Evolutionary conservation across 2,329 filamentous ascomycete genomes (phyloP).

Genomic region (Aspergillus neotritici): DNA sequence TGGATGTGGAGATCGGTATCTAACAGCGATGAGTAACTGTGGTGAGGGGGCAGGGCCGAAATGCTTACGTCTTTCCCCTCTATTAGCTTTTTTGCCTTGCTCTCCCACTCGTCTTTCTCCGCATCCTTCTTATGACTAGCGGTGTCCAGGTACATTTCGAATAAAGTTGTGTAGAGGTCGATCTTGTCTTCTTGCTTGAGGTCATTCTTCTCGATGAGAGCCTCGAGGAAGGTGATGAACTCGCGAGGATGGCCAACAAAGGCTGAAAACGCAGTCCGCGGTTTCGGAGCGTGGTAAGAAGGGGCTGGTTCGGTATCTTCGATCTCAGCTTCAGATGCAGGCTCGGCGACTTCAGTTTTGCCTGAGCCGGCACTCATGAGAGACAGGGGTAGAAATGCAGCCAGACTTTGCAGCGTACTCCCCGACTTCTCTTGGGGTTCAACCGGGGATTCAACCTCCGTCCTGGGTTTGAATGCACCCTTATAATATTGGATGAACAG

Average conservation of each 20-base stretch:
- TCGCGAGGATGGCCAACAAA: constrained; percentile 92
- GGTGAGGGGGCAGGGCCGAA: background rate
- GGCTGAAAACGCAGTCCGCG: constrained; percentile 85
- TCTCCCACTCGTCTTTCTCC: constrained; percentile 76
- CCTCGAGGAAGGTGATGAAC: constrained; percentile 89
- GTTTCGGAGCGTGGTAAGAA: constrained; percentile 73
- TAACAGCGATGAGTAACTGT: constrained; percentile 21
- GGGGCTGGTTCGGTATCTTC: constrained; percentile 36
- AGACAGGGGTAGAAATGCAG: constrained; percentile 74
- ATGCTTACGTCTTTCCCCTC: constrained; percentile 62
- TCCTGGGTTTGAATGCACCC: constrained; percentile 66
- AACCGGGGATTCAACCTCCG: constrained; percentile 54
- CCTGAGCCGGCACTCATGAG: constrained; percentile 66
- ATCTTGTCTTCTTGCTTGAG: constrained; percentile 69
- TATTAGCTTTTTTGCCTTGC: constrained; percentile 83
- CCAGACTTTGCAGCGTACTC: constrained; percentile 78
- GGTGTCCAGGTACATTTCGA: constrained; percentile 96
- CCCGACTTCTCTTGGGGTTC: constrained; percentile 49
- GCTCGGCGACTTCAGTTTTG: constrained; percentile 23
- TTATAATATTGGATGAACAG: constrained; percentile 95
- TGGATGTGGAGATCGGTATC: constrained; percentile 85
- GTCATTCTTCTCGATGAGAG: constrained; percentile 66
- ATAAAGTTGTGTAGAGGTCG: constrained; percentile 89
- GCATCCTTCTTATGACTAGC: constrained; percentile 66
- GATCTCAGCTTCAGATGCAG: constrained; percentile 21